These are phyloP conservation scores for Coemansia erecta DNA, from an alignment of 192 early-diverging fungal genomes.

Conservation along the genomic window DNA sequence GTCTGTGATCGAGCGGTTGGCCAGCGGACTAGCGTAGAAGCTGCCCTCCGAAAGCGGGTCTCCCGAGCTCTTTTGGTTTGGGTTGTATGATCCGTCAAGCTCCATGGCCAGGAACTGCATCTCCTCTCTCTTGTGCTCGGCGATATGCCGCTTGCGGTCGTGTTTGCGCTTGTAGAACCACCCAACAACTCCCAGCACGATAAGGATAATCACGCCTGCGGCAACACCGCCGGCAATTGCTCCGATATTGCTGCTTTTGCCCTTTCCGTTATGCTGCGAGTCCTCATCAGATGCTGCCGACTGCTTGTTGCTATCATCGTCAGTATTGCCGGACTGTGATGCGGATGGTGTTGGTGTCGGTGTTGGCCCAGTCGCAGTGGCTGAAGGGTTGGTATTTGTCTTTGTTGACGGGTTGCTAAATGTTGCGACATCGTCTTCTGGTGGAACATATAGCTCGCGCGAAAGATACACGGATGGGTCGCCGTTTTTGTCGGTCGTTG, in stretches of 20 bases:
- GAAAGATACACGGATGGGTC: conserved; percentile 25
- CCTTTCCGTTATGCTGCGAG: background rate
- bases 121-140: conserved; percentile 44
- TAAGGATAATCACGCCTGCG: conserved; percentile 23
- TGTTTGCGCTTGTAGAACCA: conserved; percentile 39
- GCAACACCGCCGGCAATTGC: conserved; percentile 33
- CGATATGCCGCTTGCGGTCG: conserved; percentile 33
- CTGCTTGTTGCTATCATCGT: background rate
- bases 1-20: conserved; percentile 30
- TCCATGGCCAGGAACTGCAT: conserved; percentile 47
- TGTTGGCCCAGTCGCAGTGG: conserved; percentile 1
- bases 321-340: background rate
- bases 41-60: conserved; percentile 18
- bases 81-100: conserved; percentile 43
- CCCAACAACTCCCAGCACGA: conserved; percentile 15
- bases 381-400: background rate
- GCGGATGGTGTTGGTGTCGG: background rate
- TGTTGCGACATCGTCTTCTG: conserved; percentile 7
- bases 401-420: conserved; percentile 8
- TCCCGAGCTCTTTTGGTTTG: conserved; percentile 11
- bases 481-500: conserved; percentile 30
- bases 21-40: conserved; percentile 15
- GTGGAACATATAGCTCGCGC: conserved; percentile 6
- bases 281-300: background rate
- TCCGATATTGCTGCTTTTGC: conserved; percentile 15